These are phyloP conservation scores for Dioscorea dumetorum DNA, from an alignment of 106 monocot species.

Conservation along the genomic window DNA sequence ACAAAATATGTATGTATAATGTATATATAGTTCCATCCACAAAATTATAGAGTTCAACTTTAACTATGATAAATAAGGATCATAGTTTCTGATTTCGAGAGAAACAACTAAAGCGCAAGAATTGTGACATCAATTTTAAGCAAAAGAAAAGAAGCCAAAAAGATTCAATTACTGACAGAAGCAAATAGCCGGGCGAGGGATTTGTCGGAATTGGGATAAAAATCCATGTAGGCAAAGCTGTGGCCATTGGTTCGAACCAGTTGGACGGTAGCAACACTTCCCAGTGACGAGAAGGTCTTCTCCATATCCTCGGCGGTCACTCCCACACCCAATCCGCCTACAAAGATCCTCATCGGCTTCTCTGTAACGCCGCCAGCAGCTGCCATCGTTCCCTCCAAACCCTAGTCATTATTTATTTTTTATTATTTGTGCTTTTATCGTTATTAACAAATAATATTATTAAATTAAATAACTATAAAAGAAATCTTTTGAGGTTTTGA, in stretches of 20 bases:
- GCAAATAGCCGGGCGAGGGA: slow-evolving; percentile 78
- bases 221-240: slow-evolving; percentile 80
- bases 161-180: slow-evolving; percentile 33
- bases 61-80: too few species aligned
- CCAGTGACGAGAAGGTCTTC: slow-evolving; percentile 62
- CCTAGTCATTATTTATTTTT: too few species aligned
- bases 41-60: not conserved
- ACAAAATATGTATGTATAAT: too few species aligned
- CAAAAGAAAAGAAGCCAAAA: not conserved
- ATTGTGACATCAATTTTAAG: not conserved
- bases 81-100: not conserved
- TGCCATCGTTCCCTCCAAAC: too few species aligned
- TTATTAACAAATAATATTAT: too few species aligned
- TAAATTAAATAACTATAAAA: too few species aligned
- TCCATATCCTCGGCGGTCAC: slow-evolving; percentile 57
- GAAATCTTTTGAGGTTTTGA: too few species aligned
- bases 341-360: slow-evolving; percentile 36
- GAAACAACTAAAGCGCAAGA: not conserved
- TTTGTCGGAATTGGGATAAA: slow-evolving; percentile 64
- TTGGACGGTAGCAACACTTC: slow-evolving; percentile 45
- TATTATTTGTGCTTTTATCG: too few species aligned
- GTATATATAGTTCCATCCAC: too few species aligned
- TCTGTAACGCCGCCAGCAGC: too few species aligned
- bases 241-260: slow-evolving; percentile 62
- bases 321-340: slow-evolving; percentile 53